Percentiles rank a stretch among this genome's conserved stretches.
These are phyloP conservation scores for Stropharia rugosoannulata DNA, from an alignment of 768 basidiomycete genomes.

Conservation along the genomic window DNA sequence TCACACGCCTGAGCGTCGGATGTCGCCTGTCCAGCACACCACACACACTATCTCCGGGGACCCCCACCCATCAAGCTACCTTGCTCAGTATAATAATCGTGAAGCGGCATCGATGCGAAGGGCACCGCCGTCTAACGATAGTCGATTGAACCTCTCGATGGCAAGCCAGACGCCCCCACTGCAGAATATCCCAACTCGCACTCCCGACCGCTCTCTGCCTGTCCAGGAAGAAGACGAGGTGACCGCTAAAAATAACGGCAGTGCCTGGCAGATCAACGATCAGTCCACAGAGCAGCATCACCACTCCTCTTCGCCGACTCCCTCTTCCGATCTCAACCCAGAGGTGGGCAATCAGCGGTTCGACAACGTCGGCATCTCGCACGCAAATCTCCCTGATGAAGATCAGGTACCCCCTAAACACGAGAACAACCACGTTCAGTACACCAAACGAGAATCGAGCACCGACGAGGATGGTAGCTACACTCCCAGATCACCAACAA, in stretches of 20 bases:
- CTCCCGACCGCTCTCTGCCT: conserved; percentile 72
- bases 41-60: conserved; percentile 49
- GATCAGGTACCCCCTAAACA: conserved; percentile 29
- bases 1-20: conserved; percentile 53
- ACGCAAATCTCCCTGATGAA: conserved; percentile 36
- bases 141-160: conserved; percentile 30
- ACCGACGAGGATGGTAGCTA: conserved; percentile 54
- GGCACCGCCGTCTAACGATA: conserved; percentile 24
- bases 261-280: conserved; percentile 30
- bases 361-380: conserved; percentile 28
- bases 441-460: conserved; percentile 32
- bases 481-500: conserved; percentile 69
- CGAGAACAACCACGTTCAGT: conserved; percentile 28
- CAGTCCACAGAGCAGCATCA: conserved; percentile 32
- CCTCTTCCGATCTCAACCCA: conserved; percentile 54
- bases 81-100: conserved; percentile 44
- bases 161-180: conserved; percentile 56
- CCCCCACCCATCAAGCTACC: conserved; percentile 38
- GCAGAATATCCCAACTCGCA: conserved; percentile 52
- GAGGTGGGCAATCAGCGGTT: conserved; percentile 32
- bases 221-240: conserved; percentile 76
- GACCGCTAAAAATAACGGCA: conserved; percentile 28
- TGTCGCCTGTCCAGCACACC: conserved; percentile 48
- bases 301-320: conserved; percentile 44
- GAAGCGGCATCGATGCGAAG: conserved; percentile 39